Percentiles rank a stretch among this genome's conserved stretches.
Evolutionary conservation across 495 filamentous ascomycete genomes (phyloP).

Genomic region (Lineolata rhizophorae): DNA sequence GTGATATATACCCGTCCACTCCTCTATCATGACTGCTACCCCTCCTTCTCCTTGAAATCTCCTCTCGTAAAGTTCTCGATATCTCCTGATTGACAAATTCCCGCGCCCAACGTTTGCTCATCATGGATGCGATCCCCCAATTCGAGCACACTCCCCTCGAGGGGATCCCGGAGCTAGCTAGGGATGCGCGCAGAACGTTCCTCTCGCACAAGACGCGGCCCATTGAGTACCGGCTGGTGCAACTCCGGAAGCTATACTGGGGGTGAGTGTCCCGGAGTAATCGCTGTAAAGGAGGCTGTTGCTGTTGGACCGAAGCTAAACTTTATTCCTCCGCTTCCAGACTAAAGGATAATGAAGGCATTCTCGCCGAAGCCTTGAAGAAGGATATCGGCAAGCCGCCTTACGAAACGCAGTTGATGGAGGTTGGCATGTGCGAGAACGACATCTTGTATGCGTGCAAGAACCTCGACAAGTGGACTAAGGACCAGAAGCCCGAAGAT

Average conservation of each 20-base stretch:
- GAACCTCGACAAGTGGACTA: constrained; percentile 58
- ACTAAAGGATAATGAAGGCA: constrained; percentile 49
- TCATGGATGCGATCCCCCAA: constrained; percentile 20
- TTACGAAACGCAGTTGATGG: constrained; percentile 48
- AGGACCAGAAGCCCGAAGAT: constrained; percentile 55
- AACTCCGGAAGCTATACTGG: constrained; percentile 90
- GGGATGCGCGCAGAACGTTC: constrained; percentile 39
- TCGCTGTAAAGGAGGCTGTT: constrained; percentile 4
- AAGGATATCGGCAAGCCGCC: constrained; percentile 51
- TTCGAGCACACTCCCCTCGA: constrained; percentile 45
- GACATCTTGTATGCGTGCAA: constrained; percentile 57
- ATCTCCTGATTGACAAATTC: no score
- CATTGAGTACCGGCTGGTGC: constrained; percentile 56
- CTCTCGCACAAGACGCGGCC: constrained; percentile 58
- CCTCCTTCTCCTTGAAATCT: no score
- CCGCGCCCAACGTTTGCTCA: no score
- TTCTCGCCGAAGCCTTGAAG: constrained; percentile 45
- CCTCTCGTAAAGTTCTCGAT: no score
- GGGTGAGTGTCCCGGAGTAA: constrained; percentile 24
- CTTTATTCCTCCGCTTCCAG: constrained; percentile 18
- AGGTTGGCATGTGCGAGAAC: constrained; percentile 50
- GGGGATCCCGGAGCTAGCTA: constrained; percentile 35
- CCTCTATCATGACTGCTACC: no score
- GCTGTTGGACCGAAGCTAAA: neutral
- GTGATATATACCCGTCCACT: no score